Evolutionary conservation across 345 rosid genomes (phyloP).

Genomic region (sweet orange (Citrus sinensis)): DVS_A1.0 CM039164.1:5835501-5836000

Average conservation of each 20-base stretch:
- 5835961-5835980: constrained; percentile 1
- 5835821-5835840: neutral
- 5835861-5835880: neutral
- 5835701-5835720: neutral
- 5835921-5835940: neutral
- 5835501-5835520: neutral
- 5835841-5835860: neutral
- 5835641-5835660: neutral
- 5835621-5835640: neutral
- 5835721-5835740: neutral
- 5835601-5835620: neutral
- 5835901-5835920: neutral
- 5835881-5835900: neutral
- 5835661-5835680: neutral
- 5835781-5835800: neutral
- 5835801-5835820: neutral
- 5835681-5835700: neutral
- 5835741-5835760: neutral
- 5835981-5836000: constrained; percentile 1
- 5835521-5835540: neutral
- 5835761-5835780: neutral
- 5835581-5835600: neutral
- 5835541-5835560: neutral
- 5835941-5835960: neutral
- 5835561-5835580: neutral